phyloP scores from a whole-genome alignment of 345 rosid genomes.

The Pistacia atlantica region DNA sequence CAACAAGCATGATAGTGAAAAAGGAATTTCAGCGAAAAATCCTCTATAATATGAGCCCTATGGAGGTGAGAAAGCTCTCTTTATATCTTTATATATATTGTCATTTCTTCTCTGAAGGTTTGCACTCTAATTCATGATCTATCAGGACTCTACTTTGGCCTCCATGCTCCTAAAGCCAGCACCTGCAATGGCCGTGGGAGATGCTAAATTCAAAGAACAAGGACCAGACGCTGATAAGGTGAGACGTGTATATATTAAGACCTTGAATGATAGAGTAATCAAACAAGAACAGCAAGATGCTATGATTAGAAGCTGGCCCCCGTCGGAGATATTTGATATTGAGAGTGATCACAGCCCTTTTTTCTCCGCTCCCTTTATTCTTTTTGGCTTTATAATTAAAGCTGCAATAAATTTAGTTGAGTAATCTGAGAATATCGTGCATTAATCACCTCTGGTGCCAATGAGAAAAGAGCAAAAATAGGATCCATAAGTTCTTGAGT shows the following conservation, averaged over 20 bases:
- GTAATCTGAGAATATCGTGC: no score
- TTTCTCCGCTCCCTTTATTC: slow-evolving; percentile 38
- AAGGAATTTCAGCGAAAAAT: slow-evolving; percentile 30
- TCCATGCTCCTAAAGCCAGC: slow-evolving; percentile 38
- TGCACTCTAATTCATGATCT: background rate
- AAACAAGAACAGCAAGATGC: slow-evolving; percentile 25
- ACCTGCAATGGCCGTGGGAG: slow-evolving; percentile 33
- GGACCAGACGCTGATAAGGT: slow-evolving; percentile 30
- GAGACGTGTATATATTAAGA: slow-evolving; percentile 41
- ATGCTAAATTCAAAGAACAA: slow-evolving; percentile 17
- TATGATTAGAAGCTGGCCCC: slow-evolving; percentile 40
- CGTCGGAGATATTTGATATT: slow-evolving; percentile 27
- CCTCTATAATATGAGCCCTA: slow-evolving; percentile 36
- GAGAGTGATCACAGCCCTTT: slow-evolving; percentile 45
- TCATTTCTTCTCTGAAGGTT: background rate
- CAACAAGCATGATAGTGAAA: slow-evolving; percentile 41
- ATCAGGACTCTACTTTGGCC: slow-evolving; percentile 35
- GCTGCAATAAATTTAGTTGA: background rate
- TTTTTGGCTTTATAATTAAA: slow-evolving; percentile 27
- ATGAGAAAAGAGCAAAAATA: no score
- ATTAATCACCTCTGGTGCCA: no score
- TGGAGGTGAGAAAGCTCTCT: slow-evolving; percentile 20
- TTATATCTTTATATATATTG: background rate
- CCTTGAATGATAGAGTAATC: slow-evolving; percentile 31
- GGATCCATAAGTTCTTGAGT: no score